Evolutionary conservation across 1,284 basidiomycete genomes (phyloP), one percentile per base, ranked within the genome.

Genomic region (Coniferiporia sulphurascens): DNA sequence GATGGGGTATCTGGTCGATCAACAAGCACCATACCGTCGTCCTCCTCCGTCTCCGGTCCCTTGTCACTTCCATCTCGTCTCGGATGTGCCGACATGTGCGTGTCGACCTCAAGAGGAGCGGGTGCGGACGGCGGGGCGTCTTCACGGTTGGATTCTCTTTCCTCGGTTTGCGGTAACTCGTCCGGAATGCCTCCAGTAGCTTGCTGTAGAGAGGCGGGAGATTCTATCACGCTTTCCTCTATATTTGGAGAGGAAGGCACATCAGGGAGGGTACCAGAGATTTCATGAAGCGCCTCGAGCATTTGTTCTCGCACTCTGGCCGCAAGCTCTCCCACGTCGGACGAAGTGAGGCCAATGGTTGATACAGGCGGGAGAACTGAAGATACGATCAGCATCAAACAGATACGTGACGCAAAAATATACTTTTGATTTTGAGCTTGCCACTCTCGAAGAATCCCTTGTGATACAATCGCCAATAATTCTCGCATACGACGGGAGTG

Each of bases 401-500:
- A 61, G 41, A 41, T 41, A 41, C 12, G 38, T 62, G 21, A 51
- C 48, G 48, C 54, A 46, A 27, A 55, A 41, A 27, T 48, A 8
- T 66, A 95, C 95, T 91, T 81, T 84, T 85, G 64, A 98, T 80
- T 69, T 84, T 90, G 61, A 98, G 77, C 19, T 78, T 81, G 0
- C 95, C 96, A 35, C 78, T 73, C 45, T 89, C 87, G 67, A 98
- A 93, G 13, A 89, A 77, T 51, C 86, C 87, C 66, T 85, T 81
- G 62, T 84, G 85, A 73, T 96, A 97, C 60, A 96, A 67, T 61
- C 84, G 77, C 83, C 91, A 89, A 72, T 98, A 98, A 73, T 98
- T 98, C 74, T 99, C 95, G 65, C 88, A 89, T 0, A 99, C 89
- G 56, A 99, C 84, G 8, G 96, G 95, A 15, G 94, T 82, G 65